Evolutionary conservation across 106 monocot species (phyloP), one percentile per base, ranked within the genome.

Genomic region (Platanthera zijinensis): DNA sequence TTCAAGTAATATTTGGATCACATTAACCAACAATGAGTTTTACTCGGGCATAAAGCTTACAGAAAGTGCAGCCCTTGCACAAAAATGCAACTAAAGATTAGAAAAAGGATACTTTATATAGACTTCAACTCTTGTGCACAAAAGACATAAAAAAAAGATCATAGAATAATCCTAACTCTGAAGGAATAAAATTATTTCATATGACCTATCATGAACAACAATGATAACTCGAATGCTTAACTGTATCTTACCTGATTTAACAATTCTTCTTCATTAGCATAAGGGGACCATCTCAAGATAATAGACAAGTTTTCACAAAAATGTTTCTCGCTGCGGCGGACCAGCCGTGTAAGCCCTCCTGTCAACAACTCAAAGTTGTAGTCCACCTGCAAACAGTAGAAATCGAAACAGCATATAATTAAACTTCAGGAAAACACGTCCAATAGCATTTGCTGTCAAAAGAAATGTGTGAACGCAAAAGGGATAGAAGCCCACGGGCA

Each of bases 261-360:
- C 74, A 95, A 81, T 67, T 92, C 84, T 68, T 69, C 79, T 85
- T 95, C 95, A 50, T 78, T 76, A 75, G 86, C 9, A 82, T 90
- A 95, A 45, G 92, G 90, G 46, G 95, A 92, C 95, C 95, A 95
- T 80, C 82, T 84, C 51, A 95, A 77, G 59, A 95, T 77, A 62
- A 82, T 81, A 50, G 79, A 83, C 57, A 95, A 77, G 81, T 87
- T 92, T 61, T 86, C 80, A 51, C 73, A 71, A 79, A 88, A 92
- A 9, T 85, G 86, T n/a, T 72, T 83, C 48, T 87, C 56, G 56
- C 74, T 73, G 74, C 86, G 76, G 39, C 82, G 79, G 22, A 86
- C 47, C 61, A 88, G 48, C 52, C 80, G 82, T 53, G 69, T 64
- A 63, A 76, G 75, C 64, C 28, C 72, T 78, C 80, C 75, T 63